Conservation (phyloP, 1,139 yeast species). For the Kodamaea derodonti region DNA sequence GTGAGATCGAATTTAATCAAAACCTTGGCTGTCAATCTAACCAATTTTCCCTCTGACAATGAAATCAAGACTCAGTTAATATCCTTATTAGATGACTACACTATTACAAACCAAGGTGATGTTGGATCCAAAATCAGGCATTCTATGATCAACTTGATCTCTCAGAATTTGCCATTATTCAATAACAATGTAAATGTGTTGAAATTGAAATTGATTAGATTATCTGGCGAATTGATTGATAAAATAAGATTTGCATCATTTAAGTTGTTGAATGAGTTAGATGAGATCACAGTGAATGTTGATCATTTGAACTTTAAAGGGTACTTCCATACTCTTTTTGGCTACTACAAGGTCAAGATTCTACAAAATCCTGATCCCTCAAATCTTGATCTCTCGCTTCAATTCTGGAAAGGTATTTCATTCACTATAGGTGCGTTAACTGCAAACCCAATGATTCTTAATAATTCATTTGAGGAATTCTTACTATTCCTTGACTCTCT, state of each 20-base stretch:
- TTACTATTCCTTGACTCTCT: conserved; percentile 26
- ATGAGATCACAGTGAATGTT: not conserved
- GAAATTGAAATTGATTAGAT: conserved; percentile 39
- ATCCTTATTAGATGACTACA: conserved; percentile 54
- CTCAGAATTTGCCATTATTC: conserved; percentile 16
- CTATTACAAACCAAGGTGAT: conserved; percentile 69
- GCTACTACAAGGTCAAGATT: conserved; percentile 11
- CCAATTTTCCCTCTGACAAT: conserved; percentile 16
- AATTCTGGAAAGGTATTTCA: conserved; percentile 55
- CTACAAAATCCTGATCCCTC: conserved; percentile 2
- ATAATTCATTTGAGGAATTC: conserved; percentile 42
- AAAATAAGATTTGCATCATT: conserved; percentile 28
- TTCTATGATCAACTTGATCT: conserved; percentile 42
- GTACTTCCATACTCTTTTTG: conserved; percentile 27
- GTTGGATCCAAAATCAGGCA: conserved; percentile 72
- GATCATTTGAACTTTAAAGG: conserved; percentile 8
- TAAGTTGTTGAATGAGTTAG: conserved; percentile 14
- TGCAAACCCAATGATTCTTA: conserved; percentile 48
- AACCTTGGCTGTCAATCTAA: conserved; percentile 9
- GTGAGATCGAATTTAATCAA: conserved; percentile 22
- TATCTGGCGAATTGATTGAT: conserved; percentile 48
- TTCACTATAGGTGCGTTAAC: conserved; percentile 60
- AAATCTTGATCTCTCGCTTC: conserved; percentile 8
- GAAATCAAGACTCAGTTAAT: not conserved
- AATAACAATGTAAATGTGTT: not conserved